phyloP scores from a whole-genome alignment of 106 monocot species.

The Apostasia shenzhenica region DNA sequence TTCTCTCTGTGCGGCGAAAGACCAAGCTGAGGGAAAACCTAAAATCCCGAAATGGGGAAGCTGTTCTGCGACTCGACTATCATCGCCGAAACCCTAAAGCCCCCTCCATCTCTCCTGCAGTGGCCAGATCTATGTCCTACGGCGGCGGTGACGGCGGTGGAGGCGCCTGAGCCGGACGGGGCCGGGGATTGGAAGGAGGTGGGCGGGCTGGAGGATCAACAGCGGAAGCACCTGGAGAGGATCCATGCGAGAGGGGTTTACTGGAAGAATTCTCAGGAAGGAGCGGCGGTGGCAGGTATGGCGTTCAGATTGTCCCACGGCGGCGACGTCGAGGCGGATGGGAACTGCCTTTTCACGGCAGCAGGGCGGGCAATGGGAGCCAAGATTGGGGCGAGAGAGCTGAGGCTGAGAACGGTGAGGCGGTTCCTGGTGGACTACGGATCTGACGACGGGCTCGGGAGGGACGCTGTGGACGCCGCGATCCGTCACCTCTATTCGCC shows the following conservation, averaged over 20 bases:
- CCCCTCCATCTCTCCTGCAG: conserved; percentile 5
- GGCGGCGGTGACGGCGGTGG: background rate
- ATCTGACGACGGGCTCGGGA: conserved; percentile 6
- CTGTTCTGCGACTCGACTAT: conserved; percentile 15
- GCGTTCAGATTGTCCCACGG: conserved; percentile 21
- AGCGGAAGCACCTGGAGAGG: conserved; percentile 18
- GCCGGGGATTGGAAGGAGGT: conserved; percentile 12
- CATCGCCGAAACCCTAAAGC: conserved; percentile 14
- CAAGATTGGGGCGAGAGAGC: conserved; percentile 28
- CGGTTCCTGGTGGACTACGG: conserved; percentile 47
- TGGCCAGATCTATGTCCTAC: conserved; percentile 4
- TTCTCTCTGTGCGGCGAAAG: conserved; percentile 1
- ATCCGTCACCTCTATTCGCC: conserved; percentile 51
- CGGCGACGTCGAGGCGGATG: conserved; percentile 52
- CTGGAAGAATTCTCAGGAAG: conserved; percentile 20
- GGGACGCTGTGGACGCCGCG: conserved; percentile 18
- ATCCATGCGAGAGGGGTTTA: conserved; percentile 13
- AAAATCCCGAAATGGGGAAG: conserved; percentile 10
- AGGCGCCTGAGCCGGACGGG: conserved; percentile 4
- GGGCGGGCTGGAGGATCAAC: conserved; percentile 20
- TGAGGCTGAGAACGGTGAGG: conserved; percentile 31
- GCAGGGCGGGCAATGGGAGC: conserved; percentile 31
- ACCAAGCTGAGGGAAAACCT: background rate
- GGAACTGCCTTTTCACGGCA: conserved; percentile 63
- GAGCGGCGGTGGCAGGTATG: background rate